Percentiles rank a stretch among this genome's conserved stretches.
Conservation (phyloP, 2,329 filamentous ascomycete species). For the Clonostachys rosea region DNA sequence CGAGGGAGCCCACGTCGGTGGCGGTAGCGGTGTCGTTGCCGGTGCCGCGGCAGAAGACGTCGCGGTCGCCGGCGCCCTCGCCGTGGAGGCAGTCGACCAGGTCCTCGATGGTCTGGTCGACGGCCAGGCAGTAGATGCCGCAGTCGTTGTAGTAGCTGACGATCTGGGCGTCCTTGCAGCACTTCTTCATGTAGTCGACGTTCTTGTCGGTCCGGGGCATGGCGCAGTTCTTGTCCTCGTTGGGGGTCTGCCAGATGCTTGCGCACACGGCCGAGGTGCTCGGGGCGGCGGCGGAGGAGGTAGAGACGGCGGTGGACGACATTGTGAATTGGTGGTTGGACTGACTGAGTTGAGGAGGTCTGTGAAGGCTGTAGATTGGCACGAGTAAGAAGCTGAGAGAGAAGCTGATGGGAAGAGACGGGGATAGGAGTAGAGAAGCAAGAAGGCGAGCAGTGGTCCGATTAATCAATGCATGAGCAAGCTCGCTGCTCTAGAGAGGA, state of each 20-base stretch:
- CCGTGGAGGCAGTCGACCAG: constrained; percentile 28
- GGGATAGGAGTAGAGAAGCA: no score
- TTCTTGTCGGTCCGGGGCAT: constrained; percentile 30
- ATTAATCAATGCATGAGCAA: no score
- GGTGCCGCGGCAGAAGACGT: constrained; percentile 38
- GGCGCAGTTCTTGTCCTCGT: constrained; percentile 37
- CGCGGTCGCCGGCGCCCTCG: constrained; percentile 24
- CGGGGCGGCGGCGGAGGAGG: no score
- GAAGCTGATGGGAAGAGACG: no score
- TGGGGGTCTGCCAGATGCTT: constrained; percentile 34
- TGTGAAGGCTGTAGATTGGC: no score
- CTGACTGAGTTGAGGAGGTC: no score
- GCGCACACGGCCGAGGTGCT: neutral
- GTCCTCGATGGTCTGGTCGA: constrained; percentile 19
- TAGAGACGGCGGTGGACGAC: no score
- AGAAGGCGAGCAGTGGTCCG: no score
- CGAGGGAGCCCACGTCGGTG: no score
- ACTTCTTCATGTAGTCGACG: constrained; percentile 34
- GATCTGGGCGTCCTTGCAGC: constrained; percentile 38
- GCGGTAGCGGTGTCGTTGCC: constrained; percentile 26
- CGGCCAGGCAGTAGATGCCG: constrained; percentile 41
- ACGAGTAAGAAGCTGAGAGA: no score
- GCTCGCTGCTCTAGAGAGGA: no score
- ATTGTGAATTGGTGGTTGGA: no score
- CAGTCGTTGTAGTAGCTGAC: constrained; percentile 40